Conservation (phyloP, 345 rosid genomes). For the Arabidopsis suecica region DNA sequence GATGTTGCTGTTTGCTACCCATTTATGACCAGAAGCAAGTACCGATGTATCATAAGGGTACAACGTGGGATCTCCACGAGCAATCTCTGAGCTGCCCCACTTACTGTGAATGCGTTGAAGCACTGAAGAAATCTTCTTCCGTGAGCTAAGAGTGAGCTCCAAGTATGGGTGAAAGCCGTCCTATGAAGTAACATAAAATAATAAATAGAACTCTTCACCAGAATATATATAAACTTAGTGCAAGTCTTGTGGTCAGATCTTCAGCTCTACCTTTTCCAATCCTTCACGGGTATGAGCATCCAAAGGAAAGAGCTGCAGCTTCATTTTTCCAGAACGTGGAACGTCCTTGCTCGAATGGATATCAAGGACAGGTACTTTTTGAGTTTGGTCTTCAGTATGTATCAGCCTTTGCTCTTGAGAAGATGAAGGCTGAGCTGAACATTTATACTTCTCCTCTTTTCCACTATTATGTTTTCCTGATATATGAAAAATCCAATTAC, state of each 20-base stretch:
- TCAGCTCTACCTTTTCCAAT: constrained; percentile 68
- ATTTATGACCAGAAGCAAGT: constrained; percentile 44
- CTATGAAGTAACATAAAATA: constrained; percentile 42
- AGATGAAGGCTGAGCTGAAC: constrained; percentile 29
- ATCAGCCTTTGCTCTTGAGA: constrained; percentile 22
- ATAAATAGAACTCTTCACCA: constrained; percentile 4
- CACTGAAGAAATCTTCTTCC: constrained; percentile 77
- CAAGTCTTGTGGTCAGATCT: not conserved
- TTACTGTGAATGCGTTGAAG: constrained; percentile 68
- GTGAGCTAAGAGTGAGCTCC: constrained; percentile 77
- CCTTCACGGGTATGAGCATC: constrained; percentile 68
- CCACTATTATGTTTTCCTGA: constrained; percentile 37
- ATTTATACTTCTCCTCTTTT: constrained; percentile 38
- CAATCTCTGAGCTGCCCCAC: constrained; percentile 74
- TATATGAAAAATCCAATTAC: constrained; percentile 2
- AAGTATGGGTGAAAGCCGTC: constrained; percentile 89
- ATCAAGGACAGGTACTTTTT: constrained; percentile 32
- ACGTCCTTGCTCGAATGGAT: constrained; percentile 43
- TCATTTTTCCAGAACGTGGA: constrained; percentile 57
- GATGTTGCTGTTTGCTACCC: constrained; percentile 60
- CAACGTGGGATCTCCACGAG: constrained; percentile 65
- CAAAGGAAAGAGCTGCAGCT: constrained; percentile 86
- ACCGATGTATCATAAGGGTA: constrained; percentile 56
- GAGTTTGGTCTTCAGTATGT: constrained; percentile 28
- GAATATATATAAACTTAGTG: not conserved